These are phyloP conservation scores for Carex arenaria DNA, from an alignment of 202 grass and related monocot species.

Conservation along the genomic window DNA sequence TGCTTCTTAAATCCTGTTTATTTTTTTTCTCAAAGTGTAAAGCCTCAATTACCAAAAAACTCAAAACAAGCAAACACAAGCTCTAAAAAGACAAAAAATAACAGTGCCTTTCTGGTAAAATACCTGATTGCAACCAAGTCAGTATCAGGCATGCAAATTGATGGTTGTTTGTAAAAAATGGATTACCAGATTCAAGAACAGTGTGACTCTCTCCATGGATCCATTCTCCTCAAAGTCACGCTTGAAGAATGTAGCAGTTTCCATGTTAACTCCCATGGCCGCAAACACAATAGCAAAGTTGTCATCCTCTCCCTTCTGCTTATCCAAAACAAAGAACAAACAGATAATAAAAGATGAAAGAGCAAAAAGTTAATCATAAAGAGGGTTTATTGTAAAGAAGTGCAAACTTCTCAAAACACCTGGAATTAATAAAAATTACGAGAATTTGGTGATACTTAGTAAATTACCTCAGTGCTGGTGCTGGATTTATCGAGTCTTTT, in stretches of 20 bases:
- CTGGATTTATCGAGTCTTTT: constrained; percentile 77
- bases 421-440: neutral
- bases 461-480: constrained; percentile 63
- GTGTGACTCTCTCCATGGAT: constrained; percentile 98
- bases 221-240: constrained; percentile 99
- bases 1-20: neutral
- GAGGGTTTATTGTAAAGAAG: neutral
- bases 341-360: neutral
- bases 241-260: constrained; percentile 99
- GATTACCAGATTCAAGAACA: constrained; percentile 95
- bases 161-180: neutral
- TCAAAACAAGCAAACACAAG: neutral
- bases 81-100: neutral
- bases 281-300: constrained; percentile 99
- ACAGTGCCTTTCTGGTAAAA: neutral
- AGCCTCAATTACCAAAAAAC: neutral
- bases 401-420: neutral
- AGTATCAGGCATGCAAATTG: neutral
- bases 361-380: neutral
- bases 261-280: constrained; percentile 99
- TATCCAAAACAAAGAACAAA: constrained; percentile 9
- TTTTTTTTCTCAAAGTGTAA: neutral
- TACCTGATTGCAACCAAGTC: neutral
- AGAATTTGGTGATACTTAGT: neutral
- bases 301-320: constrained; percentile 81